Base-by-base conservation (phyloP, 2,329 filamentous ascomycete species). In the Phoma sp. region DNA sequence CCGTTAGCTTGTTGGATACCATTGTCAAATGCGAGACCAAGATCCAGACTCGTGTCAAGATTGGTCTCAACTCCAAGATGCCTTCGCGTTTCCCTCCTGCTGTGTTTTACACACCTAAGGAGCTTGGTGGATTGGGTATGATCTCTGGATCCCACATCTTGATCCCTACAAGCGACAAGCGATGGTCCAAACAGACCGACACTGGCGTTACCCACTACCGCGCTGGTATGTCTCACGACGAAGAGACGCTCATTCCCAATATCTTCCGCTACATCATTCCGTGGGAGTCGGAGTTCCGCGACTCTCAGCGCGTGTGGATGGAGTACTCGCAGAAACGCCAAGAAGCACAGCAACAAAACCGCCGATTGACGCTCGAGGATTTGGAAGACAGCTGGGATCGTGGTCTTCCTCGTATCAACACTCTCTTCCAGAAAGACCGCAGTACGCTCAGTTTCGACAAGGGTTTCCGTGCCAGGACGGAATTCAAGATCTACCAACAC, bases 1-100 rank as follows among this genome's bases (percentile, higher is more conserved):
- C 96, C 0, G 91, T 98, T 57, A 90, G 92, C 58, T 82, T 99
- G 4, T 84, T 99, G 3, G 95, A 99, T 73, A 97, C 94, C 0
- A 99, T 99, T 66, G 95, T 99, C 74, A 99, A 99, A 79, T 99
- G 95, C 67, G 95, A 99, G 78, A 99, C 96, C 13, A 99, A 99
- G 82, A 99, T 99, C 49, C 95, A 99, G 78, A 99, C 95, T 4
- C 87, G 95, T 73, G 95, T 99, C 68, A 99, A 99, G 84, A 99
- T 99, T 67, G 95, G 95, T 2, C 78, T 99, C 57, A 99, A 99
- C 78, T 98, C 94, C 4, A 99, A 99, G 81, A 99, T 99, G 95
- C 95, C 95, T 48, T 97, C 92, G 37, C 90, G 95, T 81, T 99
- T 99, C 82, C 95, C 95, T 17, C 95, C 95, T 17, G 95, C 95